Base-by-base conservation (phyloP, 192 early-diverging fungal genomes). In the Entomortierella beljakovae region DNA sequence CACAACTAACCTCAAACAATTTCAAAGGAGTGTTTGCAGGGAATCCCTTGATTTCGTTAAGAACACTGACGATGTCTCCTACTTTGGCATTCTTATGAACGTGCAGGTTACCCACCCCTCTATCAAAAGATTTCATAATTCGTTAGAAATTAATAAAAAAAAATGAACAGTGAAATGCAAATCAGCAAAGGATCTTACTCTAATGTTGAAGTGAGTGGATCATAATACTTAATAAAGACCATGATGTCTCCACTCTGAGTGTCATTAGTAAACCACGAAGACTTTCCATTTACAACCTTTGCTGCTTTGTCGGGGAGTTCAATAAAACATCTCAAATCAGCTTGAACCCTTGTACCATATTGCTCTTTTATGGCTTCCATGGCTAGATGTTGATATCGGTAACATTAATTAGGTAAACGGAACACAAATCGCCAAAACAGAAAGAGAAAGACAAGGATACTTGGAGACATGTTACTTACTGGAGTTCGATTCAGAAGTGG, bases 171-270 rank as follows among this genome's bases (percentile, higher is more conserved):
- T 43, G 22, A 48, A 57, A n/a, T 4, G 37, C 6, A 38, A 8
- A 23, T 46, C 37, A 51, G 64, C 43, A 46, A 16, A 4, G 11
- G 35, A 3, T 64, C 85, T 80, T 85, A 92, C 87, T 86, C 76
- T 65, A 99, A 82, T 28, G 48, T 80, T 16, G 82, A 81, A 3
- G 70, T 83, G 0, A 71, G 59, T 0, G 92, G 93, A 62, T 96
- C 90, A 70, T 92, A 98, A 64, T 90, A 89, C 82, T 98, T 98
- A 49, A 96, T 70, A 70, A 97, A 97, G 18, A 99, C 71, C 60
- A 97, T 81, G 38, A 90, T 83, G 11, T 75, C 58, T 8, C 63
- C 52, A 29, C 54, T 73, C 23, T 69, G 62, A 5, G 54, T 26
- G 11, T 56, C 70, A 35, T 29, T 68, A 20, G 54, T 55, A 56